Base-by-base conservation (phyloP, 345 rosid species). In the Garcia nutans region DNA sequence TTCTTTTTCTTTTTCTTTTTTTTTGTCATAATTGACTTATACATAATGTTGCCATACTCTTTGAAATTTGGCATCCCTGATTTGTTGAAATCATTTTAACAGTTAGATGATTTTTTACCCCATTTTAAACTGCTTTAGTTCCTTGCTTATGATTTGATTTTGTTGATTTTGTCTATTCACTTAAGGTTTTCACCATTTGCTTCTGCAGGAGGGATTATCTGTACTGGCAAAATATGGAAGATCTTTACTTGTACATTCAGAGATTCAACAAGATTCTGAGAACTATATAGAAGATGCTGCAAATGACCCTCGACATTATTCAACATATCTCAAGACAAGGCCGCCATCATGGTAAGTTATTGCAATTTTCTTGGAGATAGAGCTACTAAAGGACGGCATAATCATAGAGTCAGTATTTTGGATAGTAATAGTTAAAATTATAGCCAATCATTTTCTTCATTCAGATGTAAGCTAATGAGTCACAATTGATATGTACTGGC, bases 211-310 rank as follows among this genome's bases (percentile, higher is more conserved):
- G 79, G 99, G 99, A 37, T 82, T 93, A 42, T 84, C 84, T 56
- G 89, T 88, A 45, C 84, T 96, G 78, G 97, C 98, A 59, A 93
- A 90, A 79, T 96, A 89, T 82, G 83, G 74, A 83, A 88, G 96
- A 70, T 97, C 99, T 74, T 82, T 96, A 75, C 99, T 96, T 54
- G 98, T 96, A 65, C 98, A 96, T 77, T 92, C 99, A 16, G 99
- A 96, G 92, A 59, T 91, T 56, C 79, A 88, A 77, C 71, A 52
- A 77, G 90, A 84, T 28, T 72, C 77, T 0, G 81, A 63, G 41
- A 68, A 70, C 64, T 37, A 60, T 23, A 31, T 47, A 57, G 89
- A 86, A 79, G 79, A 85, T 68, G 84, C 74, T 23, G 57, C 42
- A 31, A 83, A 78, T 54, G 90, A 92, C 72, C 88, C 96, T 76